Percentiles rank a stretch among this genome's conserved stretches.
phyloP scores from a whole-genome alignment of 257 asterid species.

The Pogostemon cablin region DNA sequence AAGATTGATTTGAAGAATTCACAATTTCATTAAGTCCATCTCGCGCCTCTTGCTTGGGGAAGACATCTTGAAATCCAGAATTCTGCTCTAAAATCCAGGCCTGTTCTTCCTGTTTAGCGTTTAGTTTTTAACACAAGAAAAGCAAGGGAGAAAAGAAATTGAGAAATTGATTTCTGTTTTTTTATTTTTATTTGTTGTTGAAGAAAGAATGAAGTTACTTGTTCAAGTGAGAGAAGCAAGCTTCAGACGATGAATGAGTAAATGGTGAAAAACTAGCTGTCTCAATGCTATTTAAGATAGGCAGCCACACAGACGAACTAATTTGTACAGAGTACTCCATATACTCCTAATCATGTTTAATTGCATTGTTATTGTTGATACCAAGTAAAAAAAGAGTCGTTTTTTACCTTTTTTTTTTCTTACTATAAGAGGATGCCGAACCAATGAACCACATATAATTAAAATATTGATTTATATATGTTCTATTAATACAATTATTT shows the following conservation, averaged over 20 bases:
- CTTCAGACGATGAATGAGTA: slow-evolving; percentile 27
- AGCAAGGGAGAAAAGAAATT: slow-evolving; percentile 19
- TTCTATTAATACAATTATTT: too few relatives aligned
- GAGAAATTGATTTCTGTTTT: neutral
- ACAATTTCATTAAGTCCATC: slow-evolving; percentile 99
- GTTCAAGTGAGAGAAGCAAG: slow-evolving; percentile 29
- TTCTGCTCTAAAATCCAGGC: neutral
- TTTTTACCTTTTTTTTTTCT: too few relatives aligned
- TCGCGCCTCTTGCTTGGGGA: slow-evolving; percentile 99
- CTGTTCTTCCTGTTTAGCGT: neutral
- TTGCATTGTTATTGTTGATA: neutral
- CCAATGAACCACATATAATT: too few relatives aligned
- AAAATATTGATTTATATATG: too few relatives aligned
- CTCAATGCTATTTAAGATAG: slow-evolving; percentile 4
- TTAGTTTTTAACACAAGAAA: neutral
- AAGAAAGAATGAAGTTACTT: slow-evolving; percentile 22
- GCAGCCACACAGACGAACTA: neutral
- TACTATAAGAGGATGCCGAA: too few relatives aligned
- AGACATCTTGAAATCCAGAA: slow-evolving; percentile 60
- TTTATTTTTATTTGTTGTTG: neutral
- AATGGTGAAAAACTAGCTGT: slow-evolving; percentile 16
- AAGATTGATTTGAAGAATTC: slow-evolving; percentile 22
- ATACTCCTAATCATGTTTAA: neutral
- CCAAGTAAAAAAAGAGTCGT: too few relatives aligned
- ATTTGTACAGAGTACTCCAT: too few relatives aligned